Evolutionary conservation across 2,329 filamentous ascomycete species (phyloP).

Genomic region (Ambrosiella xylebori): DNA sequence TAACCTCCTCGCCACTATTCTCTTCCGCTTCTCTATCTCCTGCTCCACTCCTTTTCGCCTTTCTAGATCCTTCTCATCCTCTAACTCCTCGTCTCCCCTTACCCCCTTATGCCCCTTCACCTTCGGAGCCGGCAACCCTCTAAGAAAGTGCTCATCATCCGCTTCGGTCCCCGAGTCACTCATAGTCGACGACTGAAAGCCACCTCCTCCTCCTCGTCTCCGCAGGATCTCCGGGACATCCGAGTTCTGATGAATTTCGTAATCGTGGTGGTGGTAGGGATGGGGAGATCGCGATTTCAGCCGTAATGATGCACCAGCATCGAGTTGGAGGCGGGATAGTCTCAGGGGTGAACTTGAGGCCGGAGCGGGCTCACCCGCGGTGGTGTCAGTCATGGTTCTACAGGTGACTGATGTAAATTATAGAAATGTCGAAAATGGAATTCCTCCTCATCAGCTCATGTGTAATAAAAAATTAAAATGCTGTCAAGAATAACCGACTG

Average conservation of each 20-base stretch:
- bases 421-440: too few relatives aligned
- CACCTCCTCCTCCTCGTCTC: too few relatives aligned
- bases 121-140: conserved; percentile 68
- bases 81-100: conserved; percentile 24
- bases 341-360: too few relatives aligned
- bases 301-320: conserved; percentile 17
- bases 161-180: conserved; percentile 92
- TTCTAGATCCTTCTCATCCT: conserved; percentile 21
- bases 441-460: too few relatives aligned
- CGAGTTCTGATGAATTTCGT: conserved; percentile 32
- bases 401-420: too few relatives aligned
- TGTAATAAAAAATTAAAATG: too few relatives aligned
- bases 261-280: conserved; percentile 45
- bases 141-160: conserved; percentile 81
- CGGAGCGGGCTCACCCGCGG: too few relatives aligned
- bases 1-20: conserved; percentile 33
- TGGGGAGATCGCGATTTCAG: conserved; percentile 45
- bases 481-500: too few relatives aligned
- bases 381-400: too few relatives aligned
- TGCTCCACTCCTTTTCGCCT: conserved; percentile 46
- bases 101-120: conserved; percentile 60
- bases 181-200: conserved; percentile 1
- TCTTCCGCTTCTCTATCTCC: conserved; percentile 18
- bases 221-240: not conserved
- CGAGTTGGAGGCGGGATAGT: not conserved